These are phyloP conservation scores for Fraxinus ornus DNA, from an alignment of 305 asterid species.

Conservation along the genomic window DNA sequence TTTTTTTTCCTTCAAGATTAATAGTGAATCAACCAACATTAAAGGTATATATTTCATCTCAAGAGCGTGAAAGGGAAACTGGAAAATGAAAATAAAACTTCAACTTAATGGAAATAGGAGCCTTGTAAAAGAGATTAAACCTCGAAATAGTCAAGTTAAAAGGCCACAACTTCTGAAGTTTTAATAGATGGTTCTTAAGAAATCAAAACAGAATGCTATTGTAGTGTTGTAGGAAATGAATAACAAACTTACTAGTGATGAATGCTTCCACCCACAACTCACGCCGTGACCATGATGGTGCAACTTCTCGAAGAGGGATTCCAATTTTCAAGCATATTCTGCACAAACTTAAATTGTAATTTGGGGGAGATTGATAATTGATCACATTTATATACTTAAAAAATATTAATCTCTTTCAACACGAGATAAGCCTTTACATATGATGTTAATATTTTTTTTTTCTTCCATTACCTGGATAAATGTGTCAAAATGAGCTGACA, in stretches of 20 bases:
- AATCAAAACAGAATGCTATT: background rate
- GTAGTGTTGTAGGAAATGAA: background rate
- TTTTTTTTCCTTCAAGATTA: background rate
- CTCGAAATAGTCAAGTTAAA: background rate
- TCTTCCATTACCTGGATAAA: background rate
- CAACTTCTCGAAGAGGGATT: constrained; percentile 74
- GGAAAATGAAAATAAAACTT: background rate
- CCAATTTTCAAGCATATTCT: constrained; percentile 64
- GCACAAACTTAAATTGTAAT: constrained; percentile 31
- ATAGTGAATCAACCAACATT: background rate
- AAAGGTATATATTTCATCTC: background rate
- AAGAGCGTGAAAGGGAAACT: background rate
- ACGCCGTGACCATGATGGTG: constrained; percentile 84
- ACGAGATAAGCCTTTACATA: background rate
- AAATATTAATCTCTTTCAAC: constrained; percentile 4
- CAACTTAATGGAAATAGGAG: background rate
- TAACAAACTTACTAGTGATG: constrained; percentile 54
- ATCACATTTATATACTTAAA: background rate
- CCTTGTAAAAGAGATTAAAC: background rate
- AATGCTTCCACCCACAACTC: constrained; percentile 83
- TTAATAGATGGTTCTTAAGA: background rate
- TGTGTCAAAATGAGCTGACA: background rate
- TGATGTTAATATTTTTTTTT: background rate
- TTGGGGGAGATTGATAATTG: background rate
- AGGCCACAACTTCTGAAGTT: background rate